Base-by-base conservation (phyloP, 495 filamentous ascomycete species). In the Xylaria nigripes region DNA sequence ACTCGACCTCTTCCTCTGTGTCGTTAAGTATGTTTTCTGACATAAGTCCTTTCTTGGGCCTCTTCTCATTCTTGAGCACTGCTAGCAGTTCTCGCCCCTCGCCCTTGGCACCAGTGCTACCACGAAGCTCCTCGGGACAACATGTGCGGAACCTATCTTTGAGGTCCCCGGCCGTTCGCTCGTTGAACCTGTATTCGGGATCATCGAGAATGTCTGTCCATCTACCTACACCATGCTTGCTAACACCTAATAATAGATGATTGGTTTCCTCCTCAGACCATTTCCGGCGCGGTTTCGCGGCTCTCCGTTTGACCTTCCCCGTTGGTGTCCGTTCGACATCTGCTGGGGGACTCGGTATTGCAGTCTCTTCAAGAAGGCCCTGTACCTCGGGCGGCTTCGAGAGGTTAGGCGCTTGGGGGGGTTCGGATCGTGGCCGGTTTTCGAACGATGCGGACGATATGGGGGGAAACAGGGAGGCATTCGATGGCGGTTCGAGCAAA, bases 231-330 rank as follows among this genome's bases (percentile, higher is more conserved):
- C 90, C 90, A 66, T 90, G 87, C 54, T 83, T 85, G 38, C 81
- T 76, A 16, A 94, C 89, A 1, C 89, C 90, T 50, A 82, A 75
- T 24, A 94, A 67, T 10, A 96, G 70, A 49, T 85, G 77, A 22
- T 83, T 81, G 1, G 89, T 94, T 64, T 96, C 90, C 60, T 90
- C 82, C 47, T 93, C 85, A 0, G 84, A 84, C 90, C 90, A 96
- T 59, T 81, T 86, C 51, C 77, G 78, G 56, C 78, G 62, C 13
- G 73, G 74, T 59, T 74, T 77, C 23, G 70, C 67, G 8, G 72
- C 66, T 21, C 70, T 66, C 48, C 72, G 61, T 58, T 74, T 75
- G 1, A 62, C 59, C 49, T 71, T 74, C 12, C 57, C 66, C 9
- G 54, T 66, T 45, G 61, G 62, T 16, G 59, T 63, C 53, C 63